A percentile compares a stretch with the other conserved stretches of the same genome.
Conservation (phyloP, 1,139 yeast species). For the Yamadazyma jaroonii region DNA sequence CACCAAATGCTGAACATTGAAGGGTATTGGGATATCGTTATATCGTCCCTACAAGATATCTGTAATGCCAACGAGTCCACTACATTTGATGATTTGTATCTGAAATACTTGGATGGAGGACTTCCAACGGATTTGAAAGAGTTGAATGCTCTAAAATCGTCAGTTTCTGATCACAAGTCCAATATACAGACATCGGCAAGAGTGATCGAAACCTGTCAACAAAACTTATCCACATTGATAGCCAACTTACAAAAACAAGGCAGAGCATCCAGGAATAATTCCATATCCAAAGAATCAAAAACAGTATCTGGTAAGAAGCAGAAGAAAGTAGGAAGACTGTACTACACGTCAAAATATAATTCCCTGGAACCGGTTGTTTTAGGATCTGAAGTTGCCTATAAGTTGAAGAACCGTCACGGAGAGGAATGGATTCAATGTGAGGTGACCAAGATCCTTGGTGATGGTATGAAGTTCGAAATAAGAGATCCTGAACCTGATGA, state of each 20-base stretch:
- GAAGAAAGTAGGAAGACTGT: constrained; percentile 40
- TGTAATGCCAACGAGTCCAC: constrained; percentile 58
- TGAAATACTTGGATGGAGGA: constrained; percentile 5
- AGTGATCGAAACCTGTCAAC: constrained; percentile 39
- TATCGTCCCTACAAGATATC: constrained; percentile 65
- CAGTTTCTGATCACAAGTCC: constrained; percentile 50
- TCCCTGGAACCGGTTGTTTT: constrained; percentile 59
- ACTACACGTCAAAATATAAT: constrained; percentile 46
- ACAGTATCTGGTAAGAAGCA: constrained; percentile 19
- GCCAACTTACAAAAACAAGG: constrained; percentile 19
- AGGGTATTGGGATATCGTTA: constrained; percentile 68
- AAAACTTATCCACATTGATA: constrained; percentile 35
- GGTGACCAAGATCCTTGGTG: constrained; percentile 72
- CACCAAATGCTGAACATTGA: constrained; percentile 17
- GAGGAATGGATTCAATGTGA: constrained; percentile 98
- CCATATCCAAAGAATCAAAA: constrained; percentile 3
- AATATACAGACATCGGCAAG: constrained; percentile 57
- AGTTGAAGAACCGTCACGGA: constrained; percentile 60
- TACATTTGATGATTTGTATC: constrained; percentile 47
- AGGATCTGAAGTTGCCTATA: constrained; percentile 88
- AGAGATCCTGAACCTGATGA: constrained; percentile 98
- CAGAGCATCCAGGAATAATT: constrained; percentile 8
- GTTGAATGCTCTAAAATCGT: constrained; percentile 36
- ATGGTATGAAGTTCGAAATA: constrained; percentile 78
- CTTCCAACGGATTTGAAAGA: constrained; percentile 33